phyloP scores from a whole-genome alignment of 108 stramenopile genomes.

The Cyclotella cryptica region DNA sequence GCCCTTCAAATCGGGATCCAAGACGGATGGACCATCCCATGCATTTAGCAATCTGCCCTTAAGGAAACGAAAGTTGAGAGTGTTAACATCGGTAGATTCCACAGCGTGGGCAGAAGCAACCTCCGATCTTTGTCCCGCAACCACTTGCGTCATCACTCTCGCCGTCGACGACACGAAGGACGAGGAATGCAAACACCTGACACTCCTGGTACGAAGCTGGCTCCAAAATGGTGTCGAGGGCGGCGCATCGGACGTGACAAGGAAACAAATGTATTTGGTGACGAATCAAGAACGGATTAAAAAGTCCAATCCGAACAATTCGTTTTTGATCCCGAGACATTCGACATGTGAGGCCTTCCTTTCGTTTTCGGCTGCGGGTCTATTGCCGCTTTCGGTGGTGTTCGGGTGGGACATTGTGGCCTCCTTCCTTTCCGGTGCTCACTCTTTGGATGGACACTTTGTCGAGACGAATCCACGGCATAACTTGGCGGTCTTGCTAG shows the following conservation, averaged over 20 bases:
- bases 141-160: conserved; percentile 74
- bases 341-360: conserved; percentile 76
- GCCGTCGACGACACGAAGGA: conserved; percentile 52
- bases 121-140: conserved; percentile 62
- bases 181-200: conserved; percentile 58
- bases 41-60: conserved; percentile 1
- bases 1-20: conserved; percentile 42
- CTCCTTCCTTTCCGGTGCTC: conserved; percentile 72
- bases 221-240: conserved; percentile 18
- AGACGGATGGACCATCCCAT: conserved; percentile 6
- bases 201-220: conserved; percentile 62
- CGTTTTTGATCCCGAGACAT: conserved; percentile 72
- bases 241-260: conserved; percentile 45
- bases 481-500: conserved; percentile 78
- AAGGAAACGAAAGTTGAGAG: conserved; percentile 53
- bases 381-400: conserved; percentile 76
- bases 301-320: conserved; percentile 53
- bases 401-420: conserved; percentile 80
- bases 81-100: conserved; percentile 72
- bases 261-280: conserved; percentile 77
- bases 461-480: conserved; percentile 88
- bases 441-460: conserved; percentile 84
- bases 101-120: conserved; percentile 54
- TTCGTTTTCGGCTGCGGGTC: conserved; percentile 71
- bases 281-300: conserved; percentile 56